Evolutionary conservation across 2,329 filamentous ascomycete genomes (phyloP), one percentile per base, ranked within the genome.

Genomic region (Scleromitrula shiraiana): DNA sequence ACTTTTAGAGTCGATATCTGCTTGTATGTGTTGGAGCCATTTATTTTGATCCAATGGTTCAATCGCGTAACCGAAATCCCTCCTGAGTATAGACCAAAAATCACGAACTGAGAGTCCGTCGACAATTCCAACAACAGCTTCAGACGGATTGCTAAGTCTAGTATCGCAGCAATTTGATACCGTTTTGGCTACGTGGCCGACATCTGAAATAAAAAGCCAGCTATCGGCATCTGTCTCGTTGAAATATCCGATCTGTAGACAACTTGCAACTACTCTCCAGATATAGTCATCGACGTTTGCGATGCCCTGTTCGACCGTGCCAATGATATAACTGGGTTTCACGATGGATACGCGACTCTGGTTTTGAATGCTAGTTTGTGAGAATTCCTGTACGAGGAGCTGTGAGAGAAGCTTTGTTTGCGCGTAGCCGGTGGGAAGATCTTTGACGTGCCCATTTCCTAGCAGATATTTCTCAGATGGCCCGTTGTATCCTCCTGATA

Each of bases 331-430:
- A 10, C 55, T 50, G 7, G 59, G 59, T 24, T 55, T 59, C 26
- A 62, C 50, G 6, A 58, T 49, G 0, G 48, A 49, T 4, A 57
- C 36, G 2, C 36, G 52, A 10, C 37, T 42, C 10, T 17, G 7
- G 6, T 41, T 33, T 6, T 38, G 24, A 15, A 19, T 7, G 12
- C 26, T 32, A 9, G 12, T 22, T 23, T 39, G 15, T 5, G 46
- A 36, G 19, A 32, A 50, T 17, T 41, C 35, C 20, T 42, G 26
- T 15, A 88, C 78, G 36, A 95, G 71, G 32, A 74, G 67, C 56
- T 80, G 75, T 2, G 70, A 70, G 23, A 71, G 83, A 87, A 88
- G 95, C 68, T 96, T 95, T 56, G 78, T 81, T 65, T 95, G 88
- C 3, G 88, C 88, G 59, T 95, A 95, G 9, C 89, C 89, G 1